These are phyloP conservation scores for Pinus tabuliformis DNA, from an alignment of 75 land plant species.

Conservation along the genomic window DNA sequence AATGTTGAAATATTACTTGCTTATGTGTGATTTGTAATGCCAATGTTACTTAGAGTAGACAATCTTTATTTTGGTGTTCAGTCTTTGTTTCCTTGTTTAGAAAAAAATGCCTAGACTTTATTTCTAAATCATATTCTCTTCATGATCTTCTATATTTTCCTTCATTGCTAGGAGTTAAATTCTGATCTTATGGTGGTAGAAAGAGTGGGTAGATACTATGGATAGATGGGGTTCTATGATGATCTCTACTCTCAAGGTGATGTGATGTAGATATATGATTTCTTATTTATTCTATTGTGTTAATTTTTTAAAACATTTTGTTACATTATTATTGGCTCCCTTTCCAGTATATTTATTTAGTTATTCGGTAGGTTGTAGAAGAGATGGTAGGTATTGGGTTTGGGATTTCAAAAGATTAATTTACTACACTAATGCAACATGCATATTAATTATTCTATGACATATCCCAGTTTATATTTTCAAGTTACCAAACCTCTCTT, in stretches of 20 bases:
- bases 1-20: background rate
- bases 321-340: background rate
- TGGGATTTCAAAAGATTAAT: slow-evolving; percentile 77
- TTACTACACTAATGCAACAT: slow-evolving; percentile 87
- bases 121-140: background rate
- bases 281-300: background rate
- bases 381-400: slow-evolving; percentile 99
- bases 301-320: background rate
- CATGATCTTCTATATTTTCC: background rate
- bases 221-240: slow-evolving; percentile 94
- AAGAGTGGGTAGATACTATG: slow-evolving; percentile 92
- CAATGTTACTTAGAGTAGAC: too few relatives aligned
- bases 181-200: slow-evolving; percentile 92
- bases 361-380: slow-evolving; percentile 65
- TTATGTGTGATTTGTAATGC: background rate
- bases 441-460: slow-evolving; percentile 23
- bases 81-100: background rate
- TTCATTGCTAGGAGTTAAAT: slow-evolving; percentile 71
- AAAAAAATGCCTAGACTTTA: background rate
- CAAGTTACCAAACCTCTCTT: background rate
- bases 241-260: slow-evolving; percentile 89
- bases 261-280: background rate
- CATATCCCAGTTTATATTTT: background rate
- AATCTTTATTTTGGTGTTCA: background rate
- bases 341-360: background rate